A percentile compares a stretch with the other conserved stretches of the same genome.
phyloP scores from a whole-genome alignment of 2,329 filamentous ascomycete species.

The Thielaviopsis ethacetica region DNA sequence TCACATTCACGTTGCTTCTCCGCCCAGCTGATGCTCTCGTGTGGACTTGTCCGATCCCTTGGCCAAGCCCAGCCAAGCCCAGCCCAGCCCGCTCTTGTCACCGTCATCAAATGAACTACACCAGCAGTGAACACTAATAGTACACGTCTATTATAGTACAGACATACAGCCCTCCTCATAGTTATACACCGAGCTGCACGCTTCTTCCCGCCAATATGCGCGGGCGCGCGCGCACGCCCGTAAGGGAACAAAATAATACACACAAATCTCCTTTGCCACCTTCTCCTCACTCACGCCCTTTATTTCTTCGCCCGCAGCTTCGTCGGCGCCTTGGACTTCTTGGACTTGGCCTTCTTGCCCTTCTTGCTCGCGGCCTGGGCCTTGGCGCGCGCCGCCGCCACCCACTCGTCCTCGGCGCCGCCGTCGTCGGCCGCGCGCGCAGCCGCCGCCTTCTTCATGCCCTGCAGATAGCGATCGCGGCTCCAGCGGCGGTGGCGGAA shows the following conservation, averaged over 20 bases:
- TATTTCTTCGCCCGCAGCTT: constrained; percentile 18
- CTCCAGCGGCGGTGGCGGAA: constrained; percentile 29
- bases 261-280: neutral
- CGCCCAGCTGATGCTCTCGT: neutral
- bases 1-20: neutral
- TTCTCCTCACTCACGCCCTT: neutral
- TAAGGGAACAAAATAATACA: neutral
- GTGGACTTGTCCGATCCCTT: neutral
- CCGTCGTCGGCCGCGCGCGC: constrained; percentile 17
- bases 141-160: neutral
- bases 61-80: too few relatives aligned
- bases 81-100: neutral
- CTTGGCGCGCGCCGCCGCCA: constrained; percentile 15
- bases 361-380: constrained; percentile 19
- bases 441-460: constrained; percentile 23
- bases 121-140: neutral
- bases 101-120: neutral
- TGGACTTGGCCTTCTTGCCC: constrained; percentile 19
- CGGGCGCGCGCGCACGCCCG: neutral
- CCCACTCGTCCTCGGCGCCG: constrained; percentile 16
- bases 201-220: neutral
- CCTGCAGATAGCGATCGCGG: constrained; percentile 25
- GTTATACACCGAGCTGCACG: neutral
- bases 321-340: constrained; percentile 20
- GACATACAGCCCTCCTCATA: neutral